phyloP scores from a whole-genome alignment of 2,329 filamentous ascomycete genomes.

The Fusarium siculi region DNA sequence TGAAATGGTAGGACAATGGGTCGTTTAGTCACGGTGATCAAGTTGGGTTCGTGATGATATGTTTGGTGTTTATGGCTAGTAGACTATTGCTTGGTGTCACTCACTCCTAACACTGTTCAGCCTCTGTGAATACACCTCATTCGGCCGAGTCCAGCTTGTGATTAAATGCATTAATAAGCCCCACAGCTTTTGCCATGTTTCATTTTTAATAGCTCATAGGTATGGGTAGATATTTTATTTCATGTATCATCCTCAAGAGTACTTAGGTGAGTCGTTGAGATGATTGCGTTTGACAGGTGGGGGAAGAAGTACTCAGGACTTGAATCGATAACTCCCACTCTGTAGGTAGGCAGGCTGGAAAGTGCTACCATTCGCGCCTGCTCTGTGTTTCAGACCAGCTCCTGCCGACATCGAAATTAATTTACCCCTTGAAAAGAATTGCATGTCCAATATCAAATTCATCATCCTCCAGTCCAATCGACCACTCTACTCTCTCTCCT shows the following conservation, averaged over 20 bases:
- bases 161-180: not conserved
- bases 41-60: slow-evolving; percentile 16
- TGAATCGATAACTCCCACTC: not conserved
- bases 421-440: not conserved
- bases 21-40: slow-evolving; percentile 1
- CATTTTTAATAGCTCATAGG: not conserved
- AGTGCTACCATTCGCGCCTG: not conserved
- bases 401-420: not conserved
- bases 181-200: not conserved
- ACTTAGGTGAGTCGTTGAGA: not conserved
- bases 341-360: not conserved
- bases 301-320: not conserved
- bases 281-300: not conserved
- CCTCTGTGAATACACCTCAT: not conserved
- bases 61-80: not conserved
- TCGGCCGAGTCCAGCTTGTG: not conserved
- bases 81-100: not conserved
- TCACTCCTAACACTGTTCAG: not conserved
- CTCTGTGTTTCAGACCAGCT: not conserved
- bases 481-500: not conserved
- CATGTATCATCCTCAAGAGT: not conserved
- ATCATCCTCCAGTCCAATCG: not conserved
- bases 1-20: not conserved
- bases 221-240: not conserved
- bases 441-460: not conserved